A percentile compares a stretch with the other conserved stretches of the same genome.
phyloP scores from a whole-genome alignment of 345 rosid genomes.

The Cardamine occulta region DNA sequence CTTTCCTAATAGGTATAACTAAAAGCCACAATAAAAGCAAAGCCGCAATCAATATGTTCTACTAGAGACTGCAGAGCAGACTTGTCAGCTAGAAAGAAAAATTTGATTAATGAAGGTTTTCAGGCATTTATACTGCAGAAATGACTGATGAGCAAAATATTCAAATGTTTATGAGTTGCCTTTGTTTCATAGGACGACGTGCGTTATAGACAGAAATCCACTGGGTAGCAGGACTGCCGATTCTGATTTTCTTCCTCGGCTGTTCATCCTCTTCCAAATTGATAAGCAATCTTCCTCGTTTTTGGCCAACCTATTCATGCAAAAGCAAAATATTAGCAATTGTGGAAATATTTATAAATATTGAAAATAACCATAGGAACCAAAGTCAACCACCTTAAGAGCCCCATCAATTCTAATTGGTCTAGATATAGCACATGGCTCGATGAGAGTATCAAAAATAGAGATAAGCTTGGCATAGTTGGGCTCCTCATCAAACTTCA shows the following conservation, averaged over 20 bases:
- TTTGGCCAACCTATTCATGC: conserved; percentile 70
- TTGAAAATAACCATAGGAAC: conserved; percentile 16
- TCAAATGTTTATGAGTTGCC: conserved; percentile 48
- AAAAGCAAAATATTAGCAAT: conserved; percentile 28
- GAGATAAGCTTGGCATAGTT: conserved; percentile 89
- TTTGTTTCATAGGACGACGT: conserved; percentile 94
- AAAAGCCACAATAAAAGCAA: conserved; percentile 17
- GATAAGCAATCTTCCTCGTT: conserved; percentile 70
- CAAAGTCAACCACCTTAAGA: conserved; percentile 63
- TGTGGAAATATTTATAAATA: background rate
- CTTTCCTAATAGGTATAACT: conserved; percentile 3
- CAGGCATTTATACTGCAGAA: background rate
- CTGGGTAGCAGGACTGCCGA: conserved; percentile 92
- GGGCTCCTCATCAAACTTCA: conserved; percentile 95
- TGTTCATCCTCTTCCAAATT: conserved; percentile 93
- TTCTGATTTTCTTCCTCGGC: conserved; percentile 80
- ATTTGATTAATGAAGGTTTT: conserved; percentile 6
- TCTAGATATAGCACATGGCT: conserved; percentile 64
- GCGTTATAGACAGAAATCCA: conserved; percentile 95
- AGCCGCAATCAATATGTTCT: background rate
- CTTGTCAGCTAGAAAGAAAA: background rate
- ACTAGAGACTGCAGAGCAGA: background rate
- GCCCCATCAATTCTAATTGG: conserved; percentile 99
- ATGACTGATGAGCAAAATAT: background rate
- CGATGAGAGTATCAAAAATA: conserved; percentile 72